Conservation (phyloP, 2,329 filamentous ascomycete species). For the Chrysoporthe puriensis region DNA sequence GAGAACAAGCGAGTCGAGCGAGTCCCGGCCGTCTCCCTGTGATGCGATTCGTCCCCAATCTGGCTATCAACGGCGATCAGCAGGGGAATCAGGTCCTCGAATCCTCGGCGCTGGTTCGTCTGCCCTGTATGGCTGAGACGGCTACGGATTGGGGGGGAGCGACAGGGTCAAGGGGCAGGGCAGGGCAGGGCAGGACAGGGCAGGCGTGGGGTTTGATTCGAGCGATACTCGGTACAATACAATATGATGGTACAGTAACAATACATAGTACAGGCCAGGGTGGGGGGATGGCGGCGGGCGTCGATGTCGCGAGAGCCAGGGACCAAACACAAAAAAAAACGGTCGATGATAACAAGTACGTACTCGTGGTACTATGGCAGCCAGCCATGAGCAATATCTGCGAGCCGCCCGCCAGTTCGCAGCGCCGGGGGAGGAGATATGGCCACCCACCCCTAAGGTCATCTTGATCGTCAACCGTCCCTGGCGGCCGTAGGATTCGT, state of each 20-base stretch:
- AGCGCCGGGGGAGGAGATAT: conserved; percentile 10
- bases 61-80: conserved; percentile 12
- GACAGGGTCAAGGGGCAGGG: conserved; percentile 1
- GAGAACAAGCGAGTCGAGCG: conserved; percentile 19
- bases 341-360: neutral
- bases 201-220: conserved; percentile 7
- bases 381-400: neutral
- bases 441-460: conserved; percentile 19
- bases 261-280: too few species aligned
- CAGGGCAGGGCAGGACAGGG: too few species aligned
- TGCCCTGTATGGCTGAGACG: conserved; percentile 12
- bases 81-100: neutral
- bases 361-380: too few species aligned
- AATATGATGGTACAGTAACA: too few species aligned
- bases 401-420: conserved; percentile 16
- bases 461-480: conserved; percentile 15
- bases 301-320: neutral
- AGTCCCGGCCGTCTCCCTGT: conserved; percentile 4
- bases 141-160: neutral
- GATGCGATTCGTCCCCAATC: conserved; percentile 21
- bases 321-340: neutral
- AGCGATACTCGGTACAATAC: neutral
- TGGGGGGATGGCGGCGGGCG: too few species aligned
- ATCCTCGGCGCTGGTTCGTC: neutral
- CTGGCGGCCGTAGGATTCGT: conserved; percentile 14